Conservation (phyloP, 768 basidiomycete genomes). For the Trametes punicea region DNA sequence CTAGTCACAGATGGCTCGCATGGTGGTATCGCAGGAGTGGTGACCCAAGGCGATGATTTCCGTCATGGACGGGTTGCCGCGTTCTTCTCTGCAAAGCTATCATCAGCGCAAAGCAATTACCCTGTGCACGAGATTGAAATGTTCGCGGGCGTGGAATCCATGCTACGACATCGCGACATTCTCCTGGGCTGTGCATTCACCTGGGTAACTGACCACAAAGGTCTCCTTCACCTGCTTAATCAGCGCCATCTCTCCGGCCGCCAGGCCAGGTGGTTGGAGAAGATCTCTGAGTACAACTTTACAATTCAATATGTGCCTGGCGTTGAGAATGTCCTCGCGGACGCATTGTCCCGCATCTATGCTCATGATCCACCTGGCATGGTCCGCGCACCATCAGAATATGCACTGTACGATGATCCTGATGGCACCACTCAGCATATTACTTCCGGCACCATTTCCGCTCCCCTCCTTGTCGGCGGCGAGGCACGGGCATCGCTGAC, state of each 20-base stretch:
- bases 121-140: constrained; percentile 38
- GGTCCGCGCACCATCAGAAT: constrained; percentile 7
- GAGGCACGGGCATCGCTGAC: too few relatives aligned
- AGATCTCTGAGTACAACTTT: constrained; percentile 21
- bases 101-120: constrained; percentile 33
- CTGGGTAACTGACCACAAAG: constrained; percentile 20
- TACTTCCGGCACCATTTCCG: too few relatives aligned
- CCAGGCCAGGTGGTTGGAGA: constrained; percentile 19
- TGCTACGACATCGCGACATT: constrained; percentile 27
- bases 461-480: too few relatives aligned
- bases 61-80: background rate
- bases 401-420: background rate
- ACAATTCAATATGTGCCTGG: constrained; percentile 22
- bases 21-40: background rate
- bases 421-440: too few relatives aligned
- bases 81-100: constrained; percentile 20
- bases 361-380: constrained; percentile 12
- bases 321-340: too few relatives aligned
- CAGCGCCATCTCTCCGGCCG: constrained; percentile 17
- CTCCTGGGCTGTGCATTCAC: constrained; percentile 12
- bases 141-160: constrained; percentile 33
- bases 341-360: constrained; percentile 11
- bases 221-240: constrained; percentile 7
- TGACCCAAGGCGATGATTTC: background rate
- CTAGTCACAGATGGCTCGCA: background rate